These are phyloP conservation scores for Strobilomyces echinocephalus DNA, from an alignment of 768 basidiomycete species.

Conservation along the genomic window DNA sequence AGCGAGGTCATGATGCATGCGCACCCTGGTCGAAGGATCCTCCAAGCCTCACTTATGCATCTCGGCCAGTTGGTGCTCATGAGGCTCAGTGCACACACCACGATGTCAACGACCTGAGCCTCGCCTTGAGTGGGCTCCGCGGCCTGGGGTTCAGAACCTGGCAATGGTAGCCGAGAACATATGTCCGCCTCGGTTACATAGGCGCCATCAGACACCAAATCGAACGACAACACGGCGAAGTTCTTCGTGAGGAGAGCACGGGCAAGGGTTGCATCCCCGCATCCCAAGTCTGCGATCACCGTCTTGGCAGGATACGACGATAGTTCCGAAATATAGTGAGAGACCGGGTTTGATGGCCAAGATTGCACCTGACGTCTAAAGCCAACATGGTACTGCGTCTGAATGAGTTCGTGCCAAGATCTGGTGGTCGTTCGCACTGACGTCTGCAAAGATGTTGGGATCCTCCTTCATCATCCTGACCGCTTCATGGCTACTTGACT, in stretches of 20 bases:
- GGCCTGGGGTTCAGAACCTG: constrained; percentile 60
- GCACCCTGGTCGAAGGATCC: constrained; percentile 79
- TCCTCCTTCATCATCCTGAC: constrained; percentile 80
- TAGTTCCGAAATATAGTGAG: constrained; percentile 66
- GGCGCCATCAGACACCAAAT: constrained; percentile 67
- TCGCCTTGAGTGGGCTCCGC: constrained; percentile 42
- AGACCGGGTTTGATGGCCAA: constrained; percentile 95
- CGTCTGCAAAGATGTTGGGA: constrained; percentile 78
- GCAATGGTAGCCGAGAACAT: constrained; percentile 73
- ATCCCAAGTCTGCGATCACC: constrained; percentile 89
- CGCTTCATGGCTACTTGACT: constrained; percentile 71
- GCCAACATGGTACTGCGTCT: constrained; percentile 81
- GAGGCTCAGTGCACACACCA: constrained; percentile 88
- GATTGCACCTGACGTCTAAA: constrained; percentile 87
- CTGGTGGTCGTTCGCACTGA: constrained; percentile 30
- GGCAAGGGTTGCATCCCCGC: constrained; percentile 90
- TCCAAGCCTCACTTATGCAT: constrained; percentile 84
- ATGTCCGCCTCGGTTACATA: constrained; percentile 92
- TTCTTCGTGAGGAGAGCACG: constrained; percentile 66
- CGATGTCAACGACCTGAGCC: constrained; percentile 84
- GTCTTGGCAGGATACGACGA: constrained; percentile 59
- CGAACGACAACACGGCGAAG: constrained; percentile 69
- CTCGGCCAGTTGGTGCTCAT: constrained; percentile 98
- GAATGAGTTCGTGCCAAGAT: constrained; percentile 9
- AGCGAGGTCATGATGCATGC: constrained; percentile 25